Base-by-base conservation (phyloP, 2,329 filamentous ascomycete genomes). In the Diaporthe sp. region DNA sequence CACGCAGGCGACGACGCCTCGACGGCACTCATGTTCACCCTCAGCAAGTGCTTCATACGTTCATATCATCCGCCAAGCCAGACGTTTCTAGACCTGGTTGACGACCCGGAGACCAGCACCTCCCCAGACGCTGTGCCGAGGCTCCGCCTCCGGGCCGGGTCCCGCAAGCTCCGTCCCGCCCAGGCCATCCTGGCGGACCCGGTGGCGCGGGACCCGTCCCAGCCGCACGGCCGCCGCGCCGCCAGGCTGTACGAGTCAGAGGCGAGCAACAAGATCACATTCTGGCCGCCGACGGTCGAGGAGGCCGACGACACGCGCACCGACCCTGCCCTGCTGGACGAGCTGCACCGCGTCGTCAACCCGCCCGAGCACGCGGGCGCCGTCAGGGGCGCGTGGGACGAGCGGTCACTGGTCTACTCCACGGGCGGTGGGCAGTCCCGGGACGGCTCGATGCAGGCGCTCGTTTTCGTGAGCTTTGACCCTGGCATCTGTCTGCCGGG, bases 41-140 rank as follows among this genome's bases (percentile, higher is more conserved):
- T 91, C 13, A 86, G 87, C 51, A 87, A 88, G 72, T 91, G 89
- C 15, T 88, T 88, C 58, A 82, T 91, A 59, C 86, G 89, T 34
- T 85, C 87, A 4, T 94, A 94, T 80, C 86, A 89, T 69, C 81
- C 85, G 17, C 84, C 86, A 2, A 88, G 87, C 76, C 85, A 85
- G 31, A 86, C 91, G 0, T 93, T 91, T 78, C 72, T 93, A 7
- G 92, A 94, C 77, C 80, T 94, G 0, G 88, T 92, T 8, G 86
- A 92, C 76, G 87, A 90, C 76, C 82, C 87, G 4, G 67, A 81
- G 44, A 77, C 44, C 31, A 12, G 44, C 62, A 39, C 6, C 44
- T 46, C 59, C 10, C 17, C 25, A 31, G 59, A 46, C 15, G 4
- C 59, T 1, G 19, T 6, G 10, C 82, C 91, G 17, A 86, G 88